Base-by-base conservation (phyloP, 768 basidiomycete species). In the Boletus subparvulus region DNA sequence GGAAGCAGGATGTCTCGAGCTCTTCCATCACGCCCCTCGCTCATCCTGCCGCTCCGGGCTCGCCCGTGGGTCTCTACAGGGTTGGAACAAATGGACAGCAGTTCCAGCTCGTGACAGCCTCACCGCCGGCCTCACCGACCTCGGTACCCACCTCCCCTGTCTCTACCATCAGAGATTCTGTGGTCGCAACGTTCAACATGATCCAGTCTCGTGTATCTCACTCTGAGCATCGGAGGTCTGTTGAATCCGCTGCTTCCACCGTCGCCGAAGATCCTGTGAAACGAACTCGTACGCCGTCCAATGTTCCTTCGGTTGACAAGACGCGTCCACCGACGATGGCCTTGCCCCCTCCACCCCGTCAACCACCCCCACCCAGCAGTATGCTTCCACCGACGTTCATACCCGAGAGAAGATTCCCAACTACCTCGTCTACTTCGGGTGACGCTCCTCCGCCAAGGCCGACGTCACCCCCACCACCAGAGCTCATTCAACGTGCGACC, bases 401-500 rank as follows among this genome's bases (percentile, higher is more conserved):
- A 61, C 90, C 92, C 26, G 89, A 91, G 21, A 79, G 81, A 66
- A 83, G 81, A 61, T 61, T 78, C 45, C 75, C 75, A 26, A 75
- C 77, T 5, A 70, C 70, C 16, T 77, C 80, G 9, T 73, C 73
- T 54, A 70, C 77, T 21, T 77, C 80, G 6, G 74, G 78, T 43
- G 87, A 88, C 59, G 71, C 74, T 6, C 89, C 90, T 12, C 94
- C 95, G 0, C 88, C 91, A 30, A 80, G 95, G 43, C 96, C 96
- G 0, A 88, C 86, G 4, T 98, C 96, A 0, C 95, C 96, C 2
- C 95, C 94, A 6, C 96, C 94, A 17, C 77, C 88, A 17, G 94
- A 98, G 54, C 88, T 97, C 67, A 86, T 97, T 58, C 88, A 92
- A 66, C 89, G 95, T 14, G 93, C 95, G 11, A 92, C 92, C 4